A percentile compares a stretch with the other conserved stretches of the same genome.
Evolutionary conservation across 2,329 filamentous ascomycete genomes (phyloP).

Genomic region (Trichoderma lentiforme): DNA sequence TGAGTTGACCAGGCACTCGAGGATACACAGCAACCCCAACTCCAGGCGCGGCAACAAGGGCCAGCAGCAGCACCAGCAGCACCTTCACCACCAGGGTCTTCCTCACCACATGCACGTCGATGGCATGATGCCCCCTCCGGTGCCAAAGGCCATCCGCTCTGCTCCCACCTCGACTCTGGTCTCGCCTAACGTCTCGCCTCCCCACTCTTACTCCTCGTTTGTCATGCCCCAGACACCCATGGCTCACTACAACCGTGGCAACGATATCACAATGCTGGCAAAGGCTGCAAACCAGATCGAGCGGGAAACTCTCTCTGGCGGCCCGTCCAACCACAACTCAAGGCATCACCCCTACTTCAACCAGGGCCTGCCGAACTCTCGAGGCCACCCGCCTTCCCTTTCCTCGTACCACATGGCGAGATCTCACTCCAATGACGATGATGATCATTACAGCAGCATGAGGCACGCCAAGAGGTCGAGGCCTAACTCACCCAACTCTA

Average conservation of each 20-base stretch:
- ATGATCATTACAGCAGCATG: constrained; percentile 72
- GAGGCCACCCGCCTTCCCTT: constrained; percentile 68
- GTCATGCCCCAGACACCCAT: constrained; percentile 46
- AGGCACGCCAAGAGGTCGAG: constrained; percentile 82
- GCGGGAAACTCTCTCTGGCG: constrained; percentile 48
- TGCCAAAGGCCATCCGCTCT: constrained; percentile 78
- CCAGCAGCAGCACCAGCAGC: constrained; percentile 41
- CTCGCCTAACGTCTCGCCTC: constrained; percentile 95
- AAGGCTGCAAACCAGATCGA: constrained; percentile 61
- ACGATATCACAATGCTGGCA: constrained; percentile 58
- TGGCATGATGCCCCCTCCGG: constrained; percentile 73
- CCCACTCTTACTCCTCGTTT: constrained; percentile 80
- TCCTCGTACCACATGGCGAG: constrained; percentile 93
- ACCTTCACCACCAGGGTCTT: constrained; percentile 38
- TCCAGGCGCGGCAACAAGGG: constrained; percentile 88
- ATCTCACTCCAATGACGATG: constrained; percentile 74
- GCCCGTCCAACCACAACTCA: constrained; percentile 40
- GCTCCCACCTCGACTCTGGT: constrained; percentile 81
- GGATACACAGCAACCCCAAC: constrained; percentile 99
- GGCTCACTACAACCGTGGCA: constrained; percentile 48
- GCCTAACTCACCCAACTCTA: constrained; percentile 92
- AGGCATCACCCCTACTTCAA: constrained; percentile 55
- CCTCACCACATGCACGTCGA: constrained; percentile 47
- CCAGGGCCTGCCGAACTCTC: constrained; percentile 46
- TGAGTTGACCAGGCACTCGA: constrained; percentile 91